These are phyloP conservation scores for Talaromyces sp. DNA, from an alignment of 2,329 filamentous ascomycete species.

Conservation along the genomic window DNA sequence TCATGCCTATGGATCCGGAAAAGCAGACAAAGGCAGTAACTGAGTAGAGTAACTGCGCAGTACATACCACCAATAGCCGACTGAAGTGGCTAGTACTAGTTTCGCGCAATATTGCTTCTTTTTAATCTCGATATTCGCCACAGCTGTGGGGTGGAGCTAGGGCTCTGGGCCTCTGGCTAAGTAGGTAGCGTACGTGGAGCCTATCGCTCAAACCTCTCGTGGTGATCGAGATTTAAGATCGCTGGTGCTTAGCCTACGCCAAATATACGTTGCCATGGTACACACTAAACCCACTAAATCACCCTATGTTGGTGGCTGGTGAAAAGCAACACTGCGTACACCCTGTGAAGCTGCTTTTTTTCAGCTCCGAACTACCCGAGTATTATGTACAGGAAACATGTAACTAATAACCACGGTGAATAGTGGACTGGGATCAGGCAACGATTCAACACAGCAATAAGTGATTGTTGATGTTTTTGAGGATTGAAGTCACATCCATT, in stretches of 20 bases:
- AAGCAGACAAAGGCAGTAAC: background rate
- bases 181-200: background rate
- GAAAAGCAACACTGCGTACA: no score
- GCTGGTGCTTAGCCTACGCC: background rate
- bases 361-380: no score
- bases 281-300: background rate
- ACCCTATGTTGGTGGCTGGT: no score
- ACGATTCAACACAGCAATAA: no score
- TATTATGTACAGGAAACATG: no score
- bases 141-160: background rate
- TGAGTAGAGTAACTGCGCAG: no score
- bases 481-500: no score
- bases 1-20: background rate
- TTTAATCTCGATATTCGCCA: slow-evolving; percentile 8
- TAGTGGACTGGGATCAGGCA: no score
- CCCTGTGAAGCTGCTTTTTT: no score
- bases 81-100: background rate
- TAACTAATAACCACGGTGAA: no score
- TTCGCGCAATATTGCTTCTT: background rate
- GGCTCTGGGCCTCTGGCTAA: background rate
- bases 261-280: background rate
- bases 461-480: no score
- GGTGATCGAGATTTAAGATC: background rate
- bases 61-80: background rate
- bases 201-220: background rate